Base-by-base conservation (phyloP, 2,329 filamentous ascomycete genomes). In the Cylindrodendrum hubeiense region DNA sequence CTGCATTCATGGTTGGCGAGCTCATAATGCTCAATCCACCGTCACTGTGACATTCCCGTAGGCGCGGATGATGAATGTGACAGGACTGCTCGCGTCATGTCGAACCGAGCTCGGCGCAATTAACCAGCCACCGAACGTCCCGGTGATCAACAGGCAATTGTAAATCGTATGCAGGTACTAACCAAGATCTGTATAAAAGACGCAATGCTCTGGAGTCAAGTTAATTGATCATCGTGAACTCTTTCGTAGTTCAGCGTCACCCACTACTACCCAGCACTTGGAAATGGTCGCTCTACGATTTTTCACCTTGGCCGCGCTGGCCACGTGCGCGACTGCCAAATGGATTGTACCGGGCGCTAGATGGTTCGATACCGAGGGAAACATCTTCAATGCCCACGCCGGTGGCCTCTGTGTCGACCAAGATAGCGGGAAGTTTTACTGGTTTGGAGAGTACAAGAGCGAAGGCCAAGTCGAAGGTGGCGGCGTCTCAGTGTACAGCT, bases 381-480 rank as follows among this genome's bases (percentile, higher is more conserved):
- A 86, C n/a, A 74, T 89, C 13, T 84, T 90, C 57, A 90, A 89
- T 56, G 88, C 88, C 1, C 88, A 91, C 72, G 89, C 88, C 2
- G 88, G 88, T 1, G 84, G 84, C 13, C 79, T 90, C 7, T 83
- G 83, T 0, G 74, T 86, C 0, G 86, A 90, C 43, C 76, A 84
- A 41, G 81, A 82, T 5, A 82, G 82, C 0, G 84, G 84, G 17
- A 86, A 82, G 64, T 90, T 88, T 74, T 90, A 84, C 77, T 85
- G 84, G 82, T 90, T 90, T 60, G 88, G 88, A 37, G 88, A 90
- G 72, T 86, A 89, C 77, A 90, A 90, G 77, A 77, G 82, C 12
- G 75, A 90, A 68, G 86, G 83, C 0, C 86, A 88, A 66, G 81
- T 80, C 8, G 88, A 90, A 71, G 88, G 88, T 10, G 88, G 86